Evolutionary conservation across 371 early-diverging fungal genomes (phyloP), one percentile per base, ranked within the genome.

Genomic region (Mortierella sp.): DNA sequence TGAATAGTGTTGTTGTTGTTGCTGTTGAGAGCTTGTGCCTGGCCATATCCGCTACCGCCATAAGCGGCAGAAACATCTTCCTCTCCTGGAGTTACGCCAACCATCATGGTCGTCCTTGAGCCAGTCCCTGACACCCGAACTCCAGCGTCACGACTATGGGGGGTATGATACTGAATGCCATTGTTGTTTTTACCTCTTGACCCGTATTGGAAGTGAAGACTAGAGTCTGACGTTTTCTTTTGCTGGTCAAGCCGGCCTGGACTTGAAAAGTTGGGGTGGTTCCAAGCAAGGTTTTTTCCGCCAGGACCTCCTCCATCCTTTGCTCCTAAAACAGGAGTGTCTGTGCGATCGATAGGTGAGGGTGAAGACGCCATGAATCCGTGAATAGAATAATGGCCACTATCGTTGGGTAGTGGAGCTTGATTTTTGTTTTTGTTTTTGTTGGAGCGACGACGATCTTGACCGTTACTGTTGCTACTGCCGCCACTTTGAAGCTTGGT

Each of bases 371-470:
- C 68, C 49, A 58, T 62, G 53, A 69, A 69, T 4, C 71, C 76
- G 26, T 76, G 76, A 71, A 71, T 56, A 37, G 76, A 76, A 51
- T 76, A 71, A 22, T 70, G 71, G 6, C 76, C 76, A 35, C 75
- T 75, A 51, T 75, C 75, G 53, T 75, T 75, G 19, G 60, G 62
- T 32, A 65, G 49, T 0, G 75, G 60, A 40, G 40, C 43, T 17
- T 66, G 66, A 23, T 56, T 29, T 32, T 35, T 55, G 17, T 56
- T 29, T 32, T 35, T 55, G 17, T 51, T 26, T 43, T 62, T 69
- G 60, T 37, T 51, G 42, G 49, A 37, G n/a, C 43, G 37, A 40
- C n/a, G 35, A 37, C 59, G 59, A 26, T 32, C 40, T 23, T 59
- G 57, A 32, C 57, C n/a, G n/a, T 56, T 56, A 17, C 35, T 56